Base-by-base conservation (phyloP, 805 yeast species). In the Yamadazyma endophytica region DNA sequence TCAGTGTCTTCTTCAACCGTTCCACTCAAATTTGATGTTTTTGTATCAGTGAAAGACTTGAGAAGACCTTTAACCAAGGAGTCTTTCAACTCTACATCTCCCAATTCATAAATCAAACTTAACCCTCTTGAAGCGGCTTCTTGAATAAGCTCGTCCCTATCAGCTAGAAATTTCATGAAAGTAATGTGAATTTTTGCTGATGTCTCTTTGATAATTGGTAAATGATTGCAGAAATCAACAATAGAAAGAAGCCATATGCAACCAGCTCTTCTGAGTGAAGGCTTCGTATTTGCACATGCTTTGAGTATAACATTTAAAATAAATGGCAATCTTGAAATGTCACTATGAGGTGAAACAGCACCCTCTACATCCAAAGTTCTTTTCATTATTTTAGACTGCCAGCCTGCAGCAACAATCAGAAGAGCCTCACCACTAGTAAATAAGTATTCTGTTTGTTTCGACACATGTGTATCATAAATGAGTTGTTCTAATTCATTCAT, bases 101-200 rank as follows among this genome's bases (percentile, higher is more conserved):
- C 95, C 40, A 75, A 56, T 37, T 89, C 96, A 49, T 84, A 90
- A 4, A 88, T 72, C 12, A 89, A 61, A 41, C 89, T 77, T 31
- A 90, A 65, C 3, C 97, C 98, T 43, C 95, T 69, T 0, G 95
- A 79, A 0, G 97, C 96, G 9, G 92, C 74, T 38, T 90, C 97
- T 50, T 90, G 97, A n/a, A 88, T 67, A 13, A 88, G 56, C 18
- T 89, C 96, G 50, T 90, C 96, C 31, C 79, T 64, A 40, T 83
- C 92, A 0, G 85, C 78, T 33, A 90, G 63, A 48, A 85, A 84
- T 37, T 73, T 70, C 83, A 87, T 77, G 46, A 90, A 89, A 1
- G 82, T 61, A 4, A 72, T 49, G 52, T 90, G 96, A 25, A 88
- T 75, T 15, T 72, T 72, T n/a, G 75, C 59, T 0, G 86, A 64